Evolutionary conservation across 2,329 filamentous ascomycete genomes (phyloP).

Genomic region (Penicillium sp.): DNA sequence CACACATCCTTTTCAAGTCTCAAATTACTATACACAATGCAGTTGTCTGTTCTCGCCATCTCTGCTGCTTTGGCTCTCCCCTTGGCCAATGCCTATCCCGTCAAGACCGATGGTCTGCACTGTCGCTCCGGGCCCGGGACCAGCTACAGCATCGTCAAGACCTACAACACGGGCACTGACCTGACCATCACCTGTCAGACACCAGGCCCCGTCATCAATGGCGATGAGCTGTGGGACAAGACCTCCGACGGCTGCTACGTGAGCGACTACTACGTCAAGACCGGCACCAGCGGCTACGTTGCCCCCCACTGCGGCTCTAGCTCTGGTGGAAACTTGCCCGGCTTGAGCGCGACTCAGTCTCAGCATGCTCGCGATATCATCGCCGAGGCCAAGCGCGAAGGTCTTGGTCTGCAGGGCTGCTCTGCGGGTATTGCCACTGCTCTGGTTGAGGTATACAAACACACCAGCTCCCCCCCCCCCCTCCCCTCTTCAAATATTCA

Average conservation of each 20-base stretch:
- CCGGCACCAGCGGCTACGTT: conserved; percentile 15
- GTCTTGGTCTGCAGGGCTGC: conserved; percentile 15
- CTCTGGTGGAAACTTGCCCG: conserved; percentile 10
- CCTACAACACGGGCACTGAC: conserved; percentile 10
- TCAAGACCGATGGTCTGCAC: not conserved
- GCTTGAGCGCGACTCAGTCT: conserved; percentile 15
- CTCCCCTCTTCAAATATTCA: not conserved
- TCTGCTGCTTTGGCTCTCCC: not conserved
- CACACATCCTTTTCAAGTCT: not conserved
- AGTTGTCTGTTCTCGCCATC: not conserved
- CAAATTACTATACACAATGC: not conserved
- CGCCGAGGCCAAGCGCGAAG: conserved; percentile 13
- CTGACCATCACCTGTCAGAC: conserved; percentile 14
- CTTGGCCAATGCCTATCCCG: not conserved
- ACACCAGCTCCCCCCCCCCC: no score
- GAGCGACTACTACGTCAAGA: conserved; percentile 24
- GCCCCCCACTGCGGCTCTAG: conserved; percentile 7
- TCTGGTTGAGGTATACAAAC: conserved; percentile 14
- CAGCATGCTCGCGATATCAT: conserved; percentile 17
- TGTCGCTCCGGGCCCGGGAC: conserved; percentile 15
- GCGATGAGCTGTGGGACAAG: conserved; percentile 21
- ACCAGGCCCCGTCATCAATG: conserved; percentile 11
- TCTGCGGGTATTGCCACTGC: conserved; percentile 18
- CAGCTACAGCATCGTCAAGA: conserved; percentile 9
- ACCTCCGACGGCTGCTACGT: conserved; percentile 23